A percentile compares a stretch with the other conserved stretches of the same genome.
Conservation (phyloP, 495 filamentous ascomycete genomes). For the Aspergillus diversus region DNA sequence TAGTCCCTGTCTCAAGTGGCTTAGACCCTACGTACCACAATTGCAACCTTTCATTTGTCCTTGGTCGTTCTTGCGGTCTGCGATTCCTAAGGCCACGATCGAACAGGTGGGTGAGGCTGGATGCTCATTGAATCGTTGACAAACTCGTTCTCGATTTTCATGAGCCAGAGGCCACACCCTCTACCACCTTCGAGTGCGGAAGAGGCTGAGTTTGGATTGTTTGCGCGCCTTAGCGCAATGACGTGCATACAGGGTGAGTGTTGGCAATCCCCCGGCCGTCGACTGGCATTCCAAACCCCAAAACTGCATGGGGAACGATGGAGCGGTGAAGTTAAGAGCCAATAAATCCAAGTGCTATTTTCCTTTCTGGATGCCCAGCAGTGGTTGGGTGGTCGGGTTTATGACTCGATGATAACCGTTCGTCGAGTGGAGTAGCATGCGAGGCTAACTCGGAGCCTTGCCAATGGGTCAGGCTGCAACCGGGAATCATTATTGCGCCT, state of each 20-base stretch:
- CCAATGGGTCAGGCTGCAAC: neutral
- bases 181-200: neutral
- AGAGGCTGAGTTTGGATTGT: neutral
- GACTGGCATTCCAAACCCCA: neutral
- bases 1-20: neutral
- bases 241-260: neutral
- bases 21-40: neutral
- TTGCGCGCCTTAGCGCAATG: neutral
- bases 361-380: neutral
- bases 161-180: neutral
- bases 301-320: neutral
- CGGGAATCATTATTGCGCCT: neutral
- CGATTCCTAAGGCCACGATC: neutral
- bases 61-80: neutral
- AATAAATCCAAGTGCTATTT: neutral
- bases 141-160: neutral
- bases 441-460: neutral
- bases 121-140: neutral
- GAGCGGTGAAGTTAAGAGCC: neutral
- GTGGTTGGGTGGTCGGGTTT: neutral
- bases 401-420: neutral
- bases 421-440: neutral
- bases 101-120: neutral
- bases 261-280: neutral
- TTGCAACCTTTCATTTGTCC: neutral